A percentile compares a stretch with the other conserved stretches of the same genome.
Conservation (phyloP, 495 filamentous ascomycete genomes). For the Staphylotrichum longicolle region DNA sequence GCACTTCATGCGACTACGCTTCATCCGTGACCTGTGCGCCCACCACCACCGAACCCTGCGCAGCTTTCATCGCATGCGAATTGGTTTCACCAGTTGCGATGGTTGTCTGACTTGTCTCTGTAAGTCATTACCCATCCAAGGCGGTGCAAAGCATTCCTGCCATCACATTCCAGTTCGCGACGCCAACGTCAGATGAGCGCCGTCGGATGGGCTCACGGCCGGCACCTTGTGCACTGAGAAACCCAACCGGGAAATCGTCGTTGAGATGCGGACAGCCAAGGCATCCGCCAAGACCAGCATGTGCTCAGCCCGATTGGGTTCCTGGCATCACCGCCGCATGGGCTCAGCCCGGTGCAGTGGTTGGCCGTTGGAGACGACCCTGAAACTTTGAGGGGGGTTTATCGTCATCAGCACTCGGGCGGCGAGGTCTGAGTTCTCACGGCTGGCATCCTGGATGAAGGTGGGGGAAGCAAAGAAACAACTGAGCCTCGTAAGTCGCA, state of each 20-base stretch:
- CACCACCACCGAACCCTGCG: no score
- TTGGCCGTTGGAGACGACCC: constrained; percentile 8
- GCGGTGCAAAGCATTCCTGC: no score
- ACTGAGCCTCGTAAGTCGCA: neutral
- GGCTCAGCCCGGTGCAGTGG: neutral
- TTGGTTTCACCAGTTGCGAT: no score
- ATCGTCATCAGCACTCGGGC: neutral
- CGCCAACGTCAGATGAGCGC: neutral
- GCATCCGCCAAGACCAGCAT: neutral
- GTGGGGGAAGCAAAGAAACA: no score
- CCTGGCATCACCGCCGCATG: constrained; percentile 5
- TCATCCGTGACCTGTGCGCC: no score
- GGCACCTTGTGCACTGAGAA: neutral
- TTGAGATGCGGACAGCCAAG: neutral
- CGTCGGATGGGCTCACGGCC: neutral
- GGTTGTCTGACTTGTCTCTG: no score
- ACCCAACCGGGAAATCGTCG: neutral
- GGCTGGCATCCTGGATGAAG: no score
- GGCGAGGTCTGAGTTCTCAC: neutral
- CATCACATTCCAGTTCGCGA: no score
- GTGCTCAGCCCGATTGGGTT: constrained; percentile 6
- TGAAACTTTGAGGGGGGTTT: neutral
- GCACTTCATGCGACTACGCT: no score
- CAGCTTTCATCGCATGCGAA: no score
- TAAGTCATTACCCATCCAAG: no score